Evolutionary conservation across 345 rosid species (phyloP).

Genomic region (Sonneratia alba): DNA sequence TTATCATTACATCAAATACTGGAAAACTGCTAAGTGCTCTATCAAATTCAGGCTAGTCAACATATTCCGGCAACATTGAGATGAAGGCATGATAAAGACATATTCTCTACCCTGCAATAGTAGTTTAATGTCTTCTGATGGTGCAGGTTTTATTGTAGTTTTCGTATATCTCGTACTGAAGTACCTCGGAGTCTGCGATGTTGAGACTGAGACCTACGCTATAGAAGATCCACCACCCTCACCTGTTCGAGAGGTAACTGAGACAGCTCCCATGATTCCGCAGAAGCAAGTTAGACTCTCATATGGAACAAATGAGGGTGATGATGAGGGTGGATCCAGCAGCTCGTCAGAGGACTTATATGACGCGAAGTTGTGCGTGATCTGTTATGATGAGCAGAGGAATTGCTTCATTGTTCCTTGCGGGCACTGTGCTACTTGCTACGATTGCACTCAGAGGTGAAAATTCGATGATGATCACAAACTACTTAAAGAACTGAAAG

Average conservation of each 20-base stretch:
- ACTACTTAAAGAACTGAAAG: background rate
- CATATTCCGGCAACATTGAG: background rate
- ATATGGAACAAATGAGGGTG: constrained; percentile 46
- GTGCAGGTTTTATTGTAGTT: constrained; percentile 35
- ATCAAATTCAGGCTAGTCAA: background rate
- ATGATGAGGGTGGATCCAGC: constrained; percentile 26
- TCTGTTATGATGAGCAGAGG: constrained; percentile 75
- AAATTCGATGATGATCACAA: background rate
- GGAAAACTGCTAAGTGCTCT: no score
- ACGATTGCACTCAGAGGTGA: constrained; percentile 69
- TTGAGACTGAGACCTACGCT: constrained; percentile 6
- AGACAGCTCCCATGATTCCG: constrained; percentile 33
- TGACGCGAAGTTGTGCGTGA: constrained; percentile 66
- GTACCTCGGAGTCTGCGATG: constrained; percentile 40
- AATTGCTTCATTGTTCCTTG: constrained; percentile 89
- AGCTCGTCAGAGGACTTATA: constrained; percentile 66
- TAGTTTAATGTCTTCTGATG: background rate
- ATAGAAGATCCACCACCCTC: constrained; percentile 4
- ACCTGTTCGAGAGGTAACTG: constrained; percentile 18
- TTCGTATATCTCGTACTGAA: constrained; percentile 30
- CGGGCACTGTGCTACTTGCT: constrained; percentile 88
- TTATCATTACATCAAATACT: background rate
- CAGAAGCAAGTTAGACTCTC: constrained; percentile 18
- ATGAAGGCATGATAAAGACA: background rate
- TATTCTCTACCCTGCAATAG: background rate